A percentile compares a stretch with the other conserved stretches of the same genome.
These are phyloP conservation scores for Talaromyces stipitatus DNA, from an alignment of 495 filamentous ascomycete species.

Conservation along the genomic window DNA sequence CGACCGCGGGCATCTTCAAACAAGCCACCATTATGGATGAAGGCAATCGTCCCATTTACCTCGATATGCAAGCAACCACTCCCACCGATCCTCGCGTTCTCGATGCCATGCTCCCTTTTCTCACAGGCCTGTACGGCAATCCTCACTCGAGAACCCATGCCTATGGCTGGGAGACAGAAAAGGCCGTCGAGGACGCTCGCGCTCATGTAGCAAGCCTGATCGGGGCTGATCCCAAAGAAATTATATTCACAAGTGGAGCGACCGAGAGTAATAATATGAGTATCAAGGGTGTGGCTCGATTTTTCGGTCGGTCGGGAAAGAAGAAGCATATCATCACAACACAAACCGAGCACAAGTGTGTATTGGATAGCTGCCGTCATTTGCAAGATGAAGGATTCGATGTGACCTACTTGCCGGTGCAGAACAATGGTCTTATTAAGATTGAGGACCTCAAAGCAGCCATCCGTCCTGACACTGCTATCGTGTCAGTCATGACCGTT, in stretches of 20 bases:
- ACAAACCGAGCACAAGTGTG: slow-evolving; percentile 98
- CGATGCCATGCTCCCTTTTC: slow-evolving; percentile 93
- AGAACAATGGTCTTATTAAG: slow-evolving; percentile 73
- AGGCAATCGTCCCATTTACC: slow-evolving; percentile 89
- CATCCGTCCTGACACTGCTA: slow-evolving; percentile 80
- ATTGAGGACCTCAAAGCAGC: slow-evolving; percentile 83
- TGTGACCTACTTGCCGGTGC: slow-evolving; percentile 89
- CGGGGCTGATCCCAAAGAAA: slow-evolving; percentile 93
- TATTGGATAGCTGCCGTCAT: slow-evolving; percentile 93
- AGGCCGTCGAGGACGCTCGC: slow-evolving; percentile 80
- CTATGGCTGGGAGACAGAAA: slow-evolving; percentile 97
- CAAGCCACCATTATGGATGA: slow-evolving; percentile 91
- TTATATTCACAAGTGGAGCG: slow-evolving; percentile 96
- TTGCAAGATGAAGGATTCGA: slow-evolving; percentile 95
- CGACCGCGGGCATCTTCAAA: slow-evolving; percentile 80
- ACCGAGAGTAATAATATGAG: slow-evolving; percentile 99
- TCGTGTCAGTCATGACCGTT: slow-evolving; percentile 97
- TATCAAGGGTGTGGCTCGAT: slow-evolving; percentile 93
- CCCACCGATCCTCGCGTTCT: slow-evolving; percentile 89
- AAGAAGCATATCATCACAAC: slow-evolving; percentile 97
- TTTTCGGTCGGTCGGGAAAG: slow-evolving; percentile 86
- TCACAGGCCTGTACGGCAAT: slow-evolving; percentile 91
- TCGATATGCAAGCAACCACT: slow-evolving; percentile 99
- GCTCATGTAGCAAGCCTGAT: slow-evolving; percentile 78
- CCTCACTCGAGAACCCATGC: slow-evolving; percentile 96